Evolutionary conservation across 495 filamentous ascomycete genomes (phyloP).

Genomic region (Neurospora tetrasperma): DNA sequence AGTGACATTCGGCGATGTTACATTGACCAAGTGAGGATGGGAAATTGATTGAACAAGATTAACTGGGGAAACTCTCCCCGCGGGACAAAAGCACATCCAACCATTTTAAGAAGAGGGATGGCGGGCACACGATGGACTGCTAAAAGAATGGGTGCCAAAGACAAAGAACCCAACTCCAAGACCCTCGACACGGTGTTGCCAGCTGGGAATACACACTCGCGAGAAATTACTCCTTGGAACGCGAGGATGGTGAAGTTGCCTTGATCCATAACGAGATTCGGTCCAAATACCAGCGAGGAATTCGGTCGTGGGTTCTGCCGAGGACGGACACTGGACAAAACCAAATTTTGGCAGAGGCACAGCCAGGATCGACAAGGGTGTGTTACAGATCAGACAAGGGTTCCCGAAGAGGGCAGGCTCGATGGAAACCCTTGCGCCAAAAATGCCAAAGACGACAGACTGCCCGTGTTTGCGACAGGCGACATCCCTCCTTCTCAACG

Average conservation of each 20-base stretch:
- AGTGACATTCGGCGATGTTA: conserved; percentile 10
- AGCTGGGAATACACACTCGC: conserved; percentile 1
- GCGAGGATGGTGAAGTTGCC: neutral
- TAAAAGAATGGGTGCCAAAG: neutral
- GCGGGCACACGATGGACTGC: neutral
- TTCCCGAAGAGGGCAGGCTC: conserved; percentile 5
- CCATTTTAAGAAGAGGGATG: neutral
- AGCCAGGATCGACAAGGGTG: conserved; percentile 22
- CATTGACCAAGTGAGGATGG: neutral
- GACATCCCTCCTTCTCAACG: neutral
- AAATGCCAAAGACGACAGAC: neutral
- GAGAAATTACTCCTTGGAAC: neutral
- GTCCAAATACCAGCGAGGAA: conserved; percentile 17
- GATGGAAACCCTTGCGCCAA: conserved; percentile 3
- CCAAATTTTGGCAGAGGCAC: conserved; percentile 21
- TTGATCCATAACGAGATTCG: neutral
- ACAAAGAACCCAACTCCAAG: conserved; percentile 2
- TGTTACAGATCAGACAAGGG: conserved; percentile 25
- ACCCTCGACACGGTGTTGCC: conserved; percentile 3
- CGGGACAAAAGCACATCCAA: neutral
- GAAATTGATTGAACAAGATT: neutral
- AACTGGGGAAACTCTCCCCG: neutral
- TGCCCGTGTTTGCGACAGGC: neutral
- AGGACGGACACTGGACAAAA: neutral
- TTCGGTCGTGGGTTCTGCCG: neutral